Percentiles rank a stretch among this genome's conserved stretches.
Evolutionary conservation across 73 alveolate genomes (phyloP).

Genomic region (Paramecium bursaria): DNA sequence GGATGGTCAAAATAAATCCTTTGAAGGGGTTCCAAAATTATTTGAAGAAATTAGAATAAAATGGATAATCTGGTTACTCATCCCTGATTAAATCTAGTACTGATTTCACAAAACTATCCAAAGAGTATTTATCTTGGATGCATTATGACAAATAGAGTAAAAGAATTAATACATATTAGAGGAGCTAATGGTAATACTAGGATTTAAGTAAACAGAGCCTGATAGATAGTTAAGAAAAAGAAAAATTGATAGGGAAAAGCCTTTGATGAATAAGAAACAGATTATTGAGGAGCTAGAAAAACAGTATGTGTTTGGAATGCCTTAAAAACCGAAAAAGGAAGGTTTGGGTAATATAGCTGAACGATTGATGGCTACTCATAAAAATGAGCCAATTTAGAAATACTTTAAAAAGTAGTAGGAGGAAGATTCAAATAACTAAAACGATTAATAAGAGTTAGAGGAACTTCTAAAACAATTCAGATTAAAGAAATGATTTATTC

Average conservation of each 20-base stretch:
- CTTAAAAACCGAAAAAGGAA: constrained; percentile 2
- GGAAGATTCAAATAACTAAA: no score
- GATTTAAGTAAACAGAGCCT: constrained; percentile 20
- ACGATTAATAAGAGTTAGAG: no score
- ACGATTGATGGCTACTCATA: constrained; percentile 29
- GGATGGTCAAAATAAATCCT: constrained; percentile 42
- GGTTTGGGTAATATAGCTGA: constrained; percentile 8
- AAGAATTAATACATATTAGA: no score
- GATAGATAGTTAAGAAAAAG: constrained; percentile 35
- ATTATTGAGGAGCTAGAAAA: constrained; percentile 23
- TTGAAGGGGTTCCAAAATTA: constrained; percentile 58
- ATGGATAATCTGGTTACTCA: constrained; percentile 60
- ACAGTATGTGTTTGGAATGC: not conserved
- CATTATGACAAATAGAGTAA: not conserved
- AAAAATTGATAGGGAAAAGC: constrained; percentile 21
- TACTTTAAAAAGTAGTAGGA: no score
- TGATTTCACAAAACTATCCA: constrained; percentile 31
- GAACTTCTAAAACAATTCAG: no score
- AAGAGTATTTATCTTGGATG: constrained; percentile 25
- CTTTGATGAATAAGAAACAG: not conserved
- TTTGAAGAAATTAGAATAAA: constrained; percentile 61
- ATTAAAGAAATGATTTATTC: no score
- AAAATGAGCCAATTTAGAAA: not conserved
- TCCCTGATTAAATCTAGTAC: constrained; percentile 37
- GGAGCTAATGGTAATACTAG: constrained; percentile 11